Evolutionary conservation across 805 yeast species (phyloP).

Genomic region (Brettanomyces anomalus): DNA sequence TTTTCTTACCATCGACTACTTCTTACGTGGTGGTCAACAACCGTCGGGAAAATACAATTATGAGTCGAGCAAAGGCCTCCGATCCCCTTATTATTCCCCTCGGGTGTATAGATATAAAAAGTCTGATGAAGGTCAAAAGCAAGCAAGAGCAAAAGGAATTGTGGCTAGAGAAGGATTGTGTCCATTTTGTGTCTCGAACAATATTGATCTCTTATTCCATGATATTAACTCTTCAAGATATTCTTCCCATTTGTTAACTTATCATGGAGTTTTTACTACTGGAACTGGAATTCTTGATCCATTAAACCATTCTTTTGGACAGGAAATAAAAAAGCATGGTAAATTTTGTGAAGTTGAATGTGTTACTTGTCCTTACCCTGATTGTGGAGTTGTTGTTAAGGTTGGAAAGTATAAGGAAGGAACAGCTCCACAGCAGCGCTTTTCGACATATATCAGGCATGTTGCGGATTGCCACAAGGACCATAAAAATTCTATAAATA

Average conservation of each 20-base stretch:
- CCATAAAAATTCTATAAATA: slow-evolving; percentile 2
- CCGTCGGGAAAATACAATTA: slow-evolving; percentile 4
- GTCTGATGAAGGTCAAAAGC: slow-evolving; percentile 1
- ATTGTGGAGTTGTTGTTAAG: slow-evolving; percentile 6
- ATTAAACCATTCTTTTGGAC: slow-evolving; percentile 4
- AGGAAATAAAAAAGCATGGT: slow-evolving; percentile 3
- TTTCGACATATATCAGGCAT: slow-evolving; percentile 12
- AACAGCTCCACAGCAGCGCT: background rate
- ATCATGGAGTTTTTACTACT: slow-evolving; percentile 15
- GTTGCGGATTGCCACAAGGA: slow-evolving; percentile 5
- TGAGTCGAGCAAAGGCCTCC: background rate
- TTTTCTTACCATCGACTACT: background rate
- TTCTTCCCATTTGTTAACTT: slow-evolving; percentile 12
- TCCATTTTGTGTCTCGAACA: slow-evolving; percentile 7
- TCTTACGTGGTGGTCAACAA: slow-evolving; percentile 1
- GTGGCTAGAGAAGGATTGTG: slow-evolving; percentile 13
- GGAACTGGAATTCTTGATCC: slow-evolving; percentile 10
- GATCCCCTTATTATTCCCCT: slow-evolving; percentile 2
- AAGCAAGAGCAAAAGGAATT: background rate
- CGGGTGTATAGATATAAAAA: slow-evolving; percentile 6
- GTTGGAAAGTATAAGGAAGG: slow-evolving; percentile 2
- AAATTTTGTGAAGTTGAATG: slow-evolving; percentile 5
- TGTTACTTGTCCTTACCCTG: slow-evolving; percentile 8
- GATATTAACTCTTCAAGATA: slow-evolving; percentile 15
- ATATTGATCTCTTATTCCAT: slow-evolving; percentile 6